Evolutionary conservation across 1,284 basidiomycete species (phyloP).

Genomic region (Ustilago sp.): DNA sequence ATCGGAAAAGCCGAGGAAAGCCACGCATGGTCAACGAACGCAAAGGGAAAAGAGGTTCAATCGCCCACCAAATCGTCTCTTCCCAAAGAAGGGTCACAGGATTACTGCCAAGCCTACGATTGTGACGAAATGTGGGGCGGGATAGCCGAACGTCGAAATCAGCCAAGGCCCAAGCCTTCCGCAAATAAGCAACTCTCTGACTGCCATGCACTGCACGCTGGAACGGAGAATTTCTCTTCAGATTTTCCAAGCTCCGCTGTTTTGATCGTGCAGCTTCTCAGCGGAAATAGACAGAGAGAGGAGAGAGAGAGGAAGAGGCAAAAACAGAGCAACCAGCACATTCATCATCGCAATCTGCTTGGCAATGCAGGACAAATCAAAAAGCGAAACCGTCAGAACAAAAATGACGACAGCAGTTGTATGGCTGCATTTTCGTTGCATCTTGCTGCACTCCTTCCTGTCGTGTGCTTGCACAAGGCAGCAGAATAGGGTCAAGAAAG

Average conservation of each 20-base stretch:
- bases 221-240: conserved; percentile 19
- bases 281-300: background rate
- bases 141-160: conserved; percentile 1
- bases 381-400: background rate
- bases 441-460: background rate
- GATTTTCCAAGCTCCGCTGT: conserved; percentile 14
- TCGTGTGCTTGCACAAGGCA: background rate
- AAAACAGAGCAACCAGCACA: too few relatives aligned
- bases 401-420: conserved; percentile 2
- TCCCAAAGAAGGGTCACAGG: background rate
- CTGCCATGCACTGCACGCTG: conserved; percentile 5
- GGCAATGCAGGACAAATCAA: conserved; percentile 6
- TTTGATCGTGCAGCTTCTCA: background rate
- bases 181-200: background rate
- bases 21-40: background rate
- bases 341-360: background rate
- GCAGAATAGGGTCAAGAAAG: background rate
- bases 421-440: background rate
- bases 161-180: conserved; percentile 1
- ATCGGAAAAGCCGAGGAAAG: conserved; percentile 6
- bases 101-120: background rate
- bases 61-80: too few relatives aligned
- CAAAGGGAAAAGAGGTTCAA: background rate
- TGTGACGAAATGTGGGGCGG: background rate
- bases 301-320: background rate